Evolutionary conservation across 441 rosid genomes (phyloP).

Genomic region (Metrosideros polymorpha): DNA sequence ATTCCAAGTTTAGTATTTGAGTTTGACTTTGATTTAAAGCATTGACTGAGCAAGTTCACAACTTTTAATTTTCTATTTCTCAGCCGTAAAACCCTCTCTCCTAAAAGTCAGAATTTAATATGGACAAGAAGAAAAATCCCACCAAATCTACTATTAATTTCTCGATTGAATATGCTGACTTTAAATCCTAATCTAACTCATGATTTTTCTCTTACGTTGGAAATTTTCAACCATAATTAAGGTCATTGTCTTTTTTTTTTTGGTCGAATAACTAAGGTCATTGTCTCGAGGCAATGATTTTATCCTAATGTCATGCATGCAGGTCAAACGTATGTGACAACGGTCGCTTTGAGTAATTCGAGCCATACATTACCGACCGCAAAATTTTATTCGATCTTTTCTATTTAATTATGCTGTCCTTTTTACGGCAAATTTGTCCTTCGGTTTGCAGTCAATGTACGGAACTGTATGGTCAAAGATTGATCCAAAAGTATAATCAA

Average conservation of each 20-base stretch:
- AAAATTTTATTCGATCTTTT: not conserved
- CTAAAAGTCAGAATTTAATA: not conserved
- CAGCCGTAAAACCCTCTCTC: not conserved
- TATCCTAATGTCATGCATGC: not conserved
- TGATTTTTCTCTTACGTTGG: not conserved
- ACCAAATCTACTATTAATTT: not conserved
- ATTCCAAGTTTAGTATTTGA: not conserved
- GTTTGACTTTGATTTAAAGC: not conserved
- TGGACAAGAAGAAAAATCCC: not conserved
- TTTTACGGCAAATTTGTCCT: not conserved
- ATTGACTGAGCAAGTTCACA: not conserved
- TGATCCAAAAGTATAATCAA: not conserved
- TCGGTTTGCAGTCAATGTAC: not conserved
- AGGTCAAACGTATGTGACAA: not conserved
- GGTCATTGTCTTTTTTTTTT: too few species aligned
- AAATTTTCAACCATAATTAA: not conserved
- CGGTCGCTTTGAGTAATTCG: not conserved
- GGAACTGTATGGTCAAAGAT: not conserved
- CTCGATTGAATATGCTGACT: not conserved
- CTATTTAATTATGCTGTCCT: not conserved
- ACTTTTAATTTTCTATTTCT: not conserved
- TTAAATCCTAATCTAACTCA: not conserved
- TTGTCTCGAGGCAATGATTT: not conserved
- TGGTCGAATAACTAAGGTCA: too few species aligned
- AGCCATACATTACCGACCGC: not conserved